Evolutionary conservation across 805 yeast species (phyloP).

Genomic region (Clavispora fructus): DNA sequence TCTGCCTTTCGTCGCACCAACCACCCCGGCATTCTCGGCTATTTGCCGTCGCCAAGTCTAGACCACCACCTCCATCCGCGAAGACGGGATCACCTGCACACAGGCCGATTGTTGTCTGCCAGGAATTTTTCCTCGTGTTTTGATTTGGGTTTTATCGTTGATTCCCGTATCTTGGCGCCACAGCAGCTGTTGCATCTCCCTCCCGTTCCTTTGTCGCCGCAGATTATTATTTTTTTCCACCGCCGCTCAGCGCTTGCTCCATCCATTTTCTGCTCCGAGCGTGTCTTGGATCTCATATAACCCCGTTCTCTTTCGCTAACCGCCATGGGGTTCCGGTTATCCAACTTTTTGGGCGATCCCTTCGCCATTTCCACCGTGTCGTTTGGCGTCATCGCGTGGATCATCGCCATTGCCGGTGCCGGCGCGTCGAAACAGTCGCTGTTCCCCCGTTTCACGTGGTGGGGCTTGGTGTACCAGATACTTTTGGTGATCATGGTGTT

Average conservation of each 20-base stretch:
- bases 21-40: too few species aligned
- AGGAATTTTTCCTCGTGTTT: background rate
- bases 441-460: slow-evolving; percentile 90
- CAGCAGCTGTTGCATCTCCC: background rate
- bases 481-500: slow-evolving; percentile 49
- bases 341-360: slow-evolving; percentile 72
- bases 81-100: background rate
- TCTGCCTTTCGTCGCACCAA: too few species aligned
- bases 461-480: slow-evolving; percentile 86
- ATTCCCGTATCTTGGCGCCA: background rate
- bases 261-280: background rate
- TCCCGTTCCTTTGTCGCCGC: background rate
- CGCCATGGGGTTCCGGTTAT: slow-evolving; percentile 32
- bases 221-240: background rate
- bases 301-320: background rate
- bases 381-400: slow-evolving; percentile 74
- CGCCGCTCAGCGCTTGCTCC: background rate
- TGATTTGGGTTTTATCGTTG: background rate
- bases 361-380: slow-evolving; percentile 80
- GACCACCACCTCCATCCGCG: background rate
- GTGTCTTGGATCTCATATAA: background rate
- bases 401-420: slow-evolving; percentile 84
- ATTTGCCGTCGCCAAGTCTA: background rate
- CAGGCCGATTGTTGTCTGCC: background rate
- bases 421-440: slow-evolving; percentile 33